phyloP scores from a whole-genome alignment of 1,139 yeast genomes.

The Debaryomyces robertsiae region DNA sequence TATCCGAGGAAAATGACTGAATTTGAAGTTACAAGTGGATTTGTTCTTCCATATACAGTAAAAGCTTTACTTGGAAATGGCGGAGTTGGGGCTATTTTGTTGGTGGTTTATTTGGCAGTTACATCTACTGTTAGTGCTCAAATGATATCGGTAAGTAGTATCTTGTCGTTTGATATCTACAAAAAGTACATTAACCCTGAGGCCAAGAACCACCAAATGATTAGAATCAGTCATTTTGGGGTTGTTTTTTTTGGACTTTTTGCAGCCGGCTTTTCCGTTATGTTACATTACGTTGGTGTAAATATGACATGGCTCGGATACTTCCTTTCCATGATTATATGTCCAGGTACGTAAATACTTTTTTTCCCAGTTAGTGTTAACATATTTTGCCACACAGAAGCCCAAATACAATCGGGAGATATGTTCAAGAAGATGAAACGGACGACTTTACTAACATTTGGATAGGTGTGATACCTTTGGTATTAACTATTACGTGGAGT shows the following conservation, averaged over 20 bases:
- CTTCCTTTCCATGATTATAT: conserved; percentile 36
- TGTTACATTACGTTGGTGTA: conserved; percentile 35
- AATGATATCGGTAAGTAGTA: conserved; percentile 34
- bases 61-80: conserved; percentile 31
- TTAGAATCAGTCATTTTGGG: conserved; percentile 30
- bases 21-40: conserved; percentile 30
- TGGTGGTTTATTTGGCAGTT: conserved; percentile 32
- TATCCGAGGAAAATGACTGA: conserved; percentile 30
- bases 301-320: conserved; percentile 40
- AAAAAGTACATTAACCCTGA: conserved; percentile 29
- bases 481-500: conserved; percentile 36
- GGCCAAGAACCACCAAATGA: conserved; percentile 29
- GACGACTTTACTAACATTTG: conserved; percentile 26
- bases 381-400: too few relatives aligned
- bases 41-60: conserved; percentile 29
- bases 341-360: conserved; percentile 31
- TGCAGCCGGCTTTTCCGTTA: conserved; percentile 31
- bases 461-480: conserved; percentile 39
- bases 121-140: conserved; percentile 37
- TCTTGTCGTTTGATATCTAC: conserved; percentile 33
- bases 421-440: too few relatives aligned
- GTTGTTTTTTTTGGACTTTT: conserved; percentile 32
- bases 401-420: too few relatives aligned
- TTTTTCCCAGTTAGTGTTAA: too few relatives aligned
- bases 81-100: conserved; percentile 31